Evolutionary conservation across 208 protist genomes (phyloP).

Genomic region (Leishmania aethiopica): DNA sequence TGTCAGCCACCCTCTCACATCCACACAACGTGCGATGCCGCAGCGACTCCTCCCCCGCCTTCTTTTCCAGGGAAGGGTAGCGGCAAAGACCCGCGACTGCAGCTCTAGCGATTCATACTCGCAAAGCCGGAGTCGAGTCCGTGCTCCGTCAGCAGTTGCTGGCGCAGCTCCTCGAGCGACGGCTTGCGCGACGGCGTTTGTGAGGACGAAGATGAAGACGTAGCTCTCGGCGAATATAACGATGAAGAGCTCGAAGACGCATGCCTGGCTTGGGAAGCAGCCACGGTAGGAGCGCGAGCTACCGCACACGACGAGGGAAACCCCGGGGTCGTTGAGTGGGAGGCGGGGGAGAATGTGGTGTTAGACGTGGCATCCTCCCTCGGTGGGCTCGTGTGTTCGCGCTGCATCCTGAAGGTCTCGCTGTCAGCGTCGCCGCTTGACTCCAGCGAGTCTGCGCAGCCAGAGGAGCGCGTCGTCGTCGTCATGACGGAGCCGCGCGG

Average conservation of each 20-base stretch:
- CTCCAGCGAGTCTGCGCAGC: conserved; percentile 17
- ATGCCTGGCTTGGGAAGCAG: background rate
- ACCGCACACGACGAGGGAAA: background rate
- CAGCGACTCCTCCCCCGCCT: background rate
- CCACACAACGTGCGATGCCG: background rate
- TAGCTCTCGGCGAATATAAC: background rate
- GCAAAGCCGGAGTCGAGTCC: conserved; percentile 4
- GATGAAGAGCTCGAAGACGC: conserved; percentile 17
- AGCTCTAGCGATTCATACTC: conserved; percentile 7
- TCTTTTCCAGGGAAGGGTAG: background rate
- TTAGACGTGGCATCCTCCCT: background rate
- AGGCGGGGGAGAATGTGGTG: background rate
- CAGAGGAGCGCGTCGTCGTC: background rate
- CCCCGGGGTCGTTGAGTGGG: background rate
- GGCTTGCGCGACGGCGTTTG: background rate
- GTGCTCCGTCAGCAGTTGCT: conserved; percentile 14
- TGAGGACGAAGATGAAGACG: background rate
- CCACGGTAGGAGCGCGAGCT: background rate
- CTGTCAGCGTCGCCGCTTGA: conserved; percentile 1
- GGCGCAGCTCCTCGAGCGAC: conserved; percentile 17
- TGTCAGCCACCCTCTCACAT: background rate
- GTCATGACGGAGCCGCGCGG: background rate
- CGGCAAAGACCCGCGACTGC: background rate
- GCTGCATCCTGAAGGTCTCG: background rate
- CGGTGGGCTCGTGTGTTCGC: background rate